Base-by-base conservation (phyloP, 1,284 basidiomycete genomes). In the Fomitiporia mediterranea region DNA sequence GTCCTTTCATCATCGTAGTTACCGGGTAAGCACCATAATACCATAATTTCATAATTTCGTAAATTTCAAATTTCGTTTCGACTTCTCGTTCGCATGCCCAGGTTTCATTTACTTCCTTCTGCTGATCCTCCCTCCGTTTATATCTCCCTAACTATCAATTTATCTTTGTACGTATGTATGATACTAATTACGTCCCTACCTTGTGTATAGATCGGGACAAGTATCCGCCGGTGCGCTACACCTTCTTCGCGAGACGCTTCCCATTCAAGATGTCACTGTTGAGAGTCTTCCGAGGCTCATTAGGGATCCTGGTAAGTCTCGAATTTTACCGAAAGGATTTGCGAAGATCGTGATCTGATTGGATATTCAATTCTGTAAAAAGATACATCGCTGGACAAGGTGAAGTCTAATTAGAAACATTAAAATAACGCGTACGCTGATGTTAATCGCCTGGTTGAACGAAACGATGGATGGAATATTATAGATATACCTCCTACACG, bases 11-110 rank as follows among this genome's bases (percentile, higher is more conserved):
- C 0, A 81, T 95, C 52, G 86, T 89, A 15, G 69, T 95, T 35
- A 93, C 91, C 17, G 93, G 93, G 89, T 91, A 65, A 56, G 74
- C 68, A 51, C n/a, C n/a, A n/a, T n/a, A n/a, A n/a, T n/a, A n/a
- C n/a, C n/a, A n/a, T n/a, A n/a, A n/a, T n/a, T n/a, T n/a, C n/a
- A n/a, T n/a, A n/a, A n/a, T n/a, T n/a, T n/a, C n/a, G n/a, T n/a
- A n/a, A n/a, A n/a, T n/a, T n/a, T n/a, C n/a, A n/a, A n/a, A n/a
- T n/a, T n/a, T n/a, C n/a, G n/a, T n/a, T n/a, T n/a, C n/a, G n/a
- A n/a, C n/a, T n/a, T n/a, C n/a, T n/a, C n/a, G n/a, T n/a, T n/a
- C n/a, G n/a, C n/a, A n/a, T n/a, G n/a, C n/a, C n/a, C n/a, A n/a
- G n/a, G n/a, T n/a, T n/a, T n/a, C n/a, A n/a, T n/a, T n/a, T n/a